Evolutionary conservation across 1,139 yeast species (phyloP), one percentile per base, ranked within the genome.

Genomic region (Lodderomyces margitis): DNA sequence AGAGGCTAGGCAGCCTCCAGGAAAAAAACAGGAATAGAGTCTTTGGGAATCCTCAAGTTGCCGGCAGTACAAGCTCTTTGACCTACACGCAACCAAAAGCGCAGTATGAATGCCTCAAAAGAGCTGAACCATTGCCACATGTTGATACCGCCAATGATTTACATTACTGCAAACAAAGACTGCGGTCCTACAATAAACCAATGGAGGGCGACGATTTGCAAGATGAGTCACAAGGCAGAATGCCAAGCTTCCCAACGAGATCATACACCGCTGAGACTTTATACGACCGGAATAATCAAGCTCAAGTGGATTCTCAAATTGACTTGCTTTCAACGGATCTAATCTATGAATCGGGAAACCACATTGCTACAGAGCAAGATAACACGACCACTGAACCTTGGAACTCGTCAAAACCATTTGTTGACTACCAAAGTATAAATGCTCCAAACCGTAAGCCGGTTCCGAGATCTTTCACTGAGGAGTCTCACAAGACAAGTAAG

Each of bases 1-100:
- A 25, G 21, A 37, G 46, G 24, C 21, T 43, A 11, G 38, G 40
- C 41, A 19, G 30, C n/a, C 41, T 44, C 17, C 32, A 19, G 11
- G 32, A 28, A 7, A 20, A 36, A 16, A 14, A 25, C 10, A 35
- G 11, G 10, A 28, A 28, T 12, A 28, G 16, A 15, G 3, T 28
- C 3, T 28, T 28, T 28, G 16, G 16, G 16, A 9, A 28, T 14
- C 32, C 32, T 15, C 17, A 28, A 15, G 32, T 28, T 11, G 19
- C 19, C 16, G n/a, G n/a, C 14, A 28, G 32, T 9, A 9, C 32
- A 8, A 28, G 32, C 10, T 15, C 19, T 15, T 15, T 28, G 7
- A 28, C 19, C 6, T 9, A 28, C 10, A 6, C 5, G 5, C 32
- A 28, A 28, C 32, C 32, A 15, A 17, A 28, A 8, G 16, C 32